These are phyloP conservation scores for Recurvomyces mirabilis DNA, from an alignment of 495 filamentous ascomycete species.

Conservation along the genomic window DNA sequence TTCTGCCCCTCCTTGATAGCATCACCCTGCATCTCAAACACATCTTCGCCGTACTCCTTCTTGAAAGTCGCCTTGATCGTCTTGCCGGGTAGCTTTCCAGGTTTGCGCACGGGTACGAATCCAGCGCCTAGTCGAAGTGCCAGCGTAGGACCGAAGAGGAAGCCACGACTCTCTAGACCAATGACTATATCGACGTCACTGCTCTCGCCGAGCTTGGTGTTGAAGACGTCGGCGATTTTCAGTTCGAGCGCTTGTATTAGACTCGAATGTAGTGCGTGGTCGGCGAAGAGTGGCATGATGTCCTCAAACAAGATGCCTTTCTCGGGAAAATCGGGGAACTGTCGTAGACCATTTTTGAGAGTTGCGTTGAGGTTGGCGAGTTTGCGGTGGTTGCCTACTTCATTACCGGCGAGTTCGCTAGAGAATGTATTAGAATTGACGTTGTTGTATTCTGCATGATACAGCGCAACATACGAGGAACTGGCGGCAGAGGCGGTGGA, in stretches of 20 bases:
- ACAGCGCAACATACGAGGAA: too few relatives aligned
- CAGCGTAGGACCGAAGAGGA: slow-evolving; percentile 85
- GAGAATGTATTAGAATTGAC: slow-evolving; percentile 36
- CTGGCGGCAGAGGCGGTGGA: slow-evolving; percentile 33
- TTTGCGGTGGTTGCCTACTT: slow-evolving; percentile 48
- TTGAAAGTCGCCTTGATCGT: slow-evolving; percentile 70
- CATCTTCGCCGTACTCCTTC: slow-evolving; percentile 96
- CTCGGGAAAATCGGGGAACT: slow-evolving; percentile 88
- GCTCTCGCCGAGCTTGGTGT: slow-evolving; percentile 3
- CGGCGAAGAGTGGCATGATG: slow-evolving; percentile 91
- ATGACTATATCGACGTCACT: slow-evolving; percentile 70
- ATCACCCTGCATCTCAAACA: slow-evolving; percentile 88
- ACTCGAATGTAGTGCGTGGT: slow-evolving; percentile 58
- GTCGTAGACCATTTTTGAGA: slow-evolving; percentile 50
- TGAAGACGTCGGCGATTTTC: slow-evolving; percentile 41
- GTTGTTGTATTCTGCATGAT: slow-evolving; percentile 51
- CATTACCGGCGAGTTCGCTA: slow-evolving; percentile 25
- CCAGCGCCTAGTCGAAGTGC: slow-evolving; percentile 74
- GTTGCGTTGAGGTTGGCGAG: slow-evolving; percentile 87
- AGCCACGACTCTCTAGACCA: slow-evolving; percentile 87
- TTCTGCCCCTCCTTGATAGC: slow-evolving; percentile 76
- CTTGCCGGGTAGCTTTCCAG: slow-evolving; percentile 89
- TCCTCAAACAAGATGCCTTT: slow-evolving; percentile 96
- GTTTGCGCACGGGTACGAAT: slow-evolving; percentile 92
- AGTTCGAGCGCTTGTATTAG: slow-evolving; percentile 82